phyloP scores from a whole-genome alignment of 75 land plant genomes.

The Larix kaempferi region DNA sequence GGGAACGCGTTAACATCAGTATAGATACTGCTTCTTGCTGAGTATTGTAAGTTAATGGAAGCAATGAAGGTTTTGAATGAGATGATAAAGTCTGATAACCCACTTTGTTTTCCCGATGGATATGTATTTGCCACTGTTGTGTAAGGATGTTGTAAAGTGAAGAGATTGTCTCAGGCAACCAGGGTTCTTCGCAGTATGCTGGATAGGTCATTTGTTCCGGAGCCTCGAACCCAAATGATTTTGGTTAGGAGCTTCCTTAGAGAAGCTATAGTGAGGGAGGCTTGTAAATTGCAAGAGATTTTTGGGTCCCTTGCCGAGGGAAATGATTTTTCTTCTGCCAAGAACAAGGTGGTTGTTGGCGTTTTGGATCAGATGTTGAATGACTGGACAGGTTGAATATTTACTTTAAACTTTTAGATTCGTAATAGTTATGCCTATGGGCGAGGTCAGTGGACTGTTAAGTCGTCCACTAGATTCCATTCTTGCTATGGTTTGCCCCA shows the following conservation, averaged over 20 bases:
- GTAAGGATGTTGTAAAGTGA: not conserved
- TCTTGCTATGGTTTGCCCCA: too few species aligned
- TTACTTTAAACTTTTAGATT: too few species aligned
- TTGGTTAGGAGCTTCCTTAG: not conserved
- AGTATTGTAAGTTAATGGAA: not conserved
- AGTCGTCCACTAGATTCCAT: too few species aligned
- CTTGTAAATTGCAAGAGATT: not conserved
- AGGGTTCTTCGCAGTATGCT: not conserved
- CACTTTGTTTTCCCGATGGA: not conserved
- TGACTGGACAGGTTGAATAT: too few species aligned
- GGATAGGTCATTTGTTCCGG: not conserved
- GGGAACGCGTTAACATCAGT: not conserved
- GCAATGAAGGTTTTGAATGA: not conserved
- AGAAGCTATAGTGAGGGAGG: slow-evolving; percentile 1
- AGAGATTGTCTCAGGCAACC: not conserved
- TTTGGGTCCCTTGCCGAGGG: not conserved
- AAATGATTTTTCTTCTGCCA: not conserved
- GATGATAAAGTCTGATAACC: not conserved
- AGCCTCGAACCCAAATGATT: not conserved
- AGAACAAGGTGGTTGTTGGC: too few species aligned
- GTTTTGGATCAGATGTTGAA: too few species aligned
- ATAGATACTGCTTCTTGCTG: not conserved
- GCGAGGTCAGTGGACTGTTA: too few species aligned
- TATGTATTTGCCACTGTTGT: not conserved
- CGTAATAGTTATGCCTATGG: too few species aligned